Evolutionary conservation across 495 filamentous ascomycete species (phyloP), one percentile per base, ranked within the genome.

Genomic region (Neurospora africana): DNA sequence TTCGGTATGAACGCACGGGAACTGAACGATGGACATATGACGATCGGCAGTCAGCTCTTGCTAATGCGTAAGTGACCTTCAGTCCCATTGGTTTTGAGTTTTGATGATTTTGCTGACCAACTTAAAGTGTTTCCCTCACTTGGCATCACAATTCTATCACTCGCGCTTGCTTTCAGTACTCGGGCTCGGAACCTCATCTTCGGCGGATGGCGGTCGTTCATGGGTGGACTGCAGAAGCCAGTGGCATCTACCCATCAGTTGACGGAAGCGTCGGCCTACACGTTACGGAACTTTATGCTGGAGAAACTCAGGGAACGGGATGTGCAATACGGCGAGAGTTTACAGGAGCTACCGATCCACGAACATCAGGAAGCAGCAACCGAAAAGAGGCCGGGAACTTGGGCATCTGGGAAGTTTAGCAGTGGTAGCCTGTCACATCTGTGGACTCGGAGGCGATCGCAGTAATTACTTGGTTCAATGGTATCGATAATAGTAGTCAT

Each of bases 1-100:
- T 84, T 84, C 36, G 82, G 82, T 1, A 84, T 84, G 82, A 84
- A 84, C 73, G 76, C 80, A 5, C 61, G 43, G 10, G 78, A 82
- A 35, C 74, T 82, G 23, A 79, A 75, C 23, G 70, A 71, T 40
- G 76, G 77, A 3, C 72, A 40, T 19, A 77, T 77, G 74, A 68
- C 44, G 1, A 70, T 83, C 8, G 53, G 67, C 19, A 39, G 37
- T 0, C 77, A 84, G 40, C 70, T 84, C n/a, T 35, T 77, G 15
- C 80, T 78, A 13, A 84, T 84, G 78, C 82, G 76, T 78, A 70
- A 72, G 76, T 68, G 5, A 6, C 36, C 33, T 8, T 23, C 21
- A 35, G 8, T 1, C 27, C 6, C 27, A 2, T 17, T 21, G 23
- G 19, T n/a, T 27, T 35, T 10, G 37, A 3, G 9, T 38, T 11